Conservation (phyloP, 805 yeast species). For the Schwanniomyces yamadae region DNA sequence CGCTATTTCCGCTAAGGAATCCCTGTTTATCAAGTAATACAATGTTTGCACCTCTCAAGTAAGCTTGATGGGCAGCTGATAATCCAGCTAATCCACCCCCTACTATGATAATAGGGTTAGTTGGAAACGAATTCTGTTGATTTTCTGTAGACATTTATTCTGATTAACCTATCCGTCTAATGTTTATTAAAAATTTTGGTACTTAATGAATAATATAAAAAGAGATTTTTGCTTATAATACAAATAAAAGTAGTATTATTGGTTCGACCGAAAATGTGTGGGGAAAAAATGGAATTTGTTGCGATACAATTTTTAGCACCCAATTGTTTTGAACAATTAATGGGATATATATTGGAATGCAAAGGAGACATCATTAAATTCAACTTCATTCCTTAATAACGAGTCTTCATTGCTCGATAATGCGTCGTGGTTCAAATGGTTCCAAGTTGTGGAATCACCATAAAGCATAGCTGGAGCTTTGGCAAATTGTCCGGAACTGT, state of each 20-base stretch:
- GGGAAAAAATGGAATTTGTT: constrained; percentile 2
- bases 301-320: too few relatives aligned
- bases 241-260: too few relatives aligned
- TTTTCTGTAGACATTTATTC: too few relatives aligned
- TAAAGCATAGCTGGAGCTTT: constrained; percentile 86
- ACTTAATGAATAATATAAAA: too few relatives aligned
- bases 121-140: too few relatives aligned
- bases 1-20: constrained; percentile 62
- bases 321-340: constrained; percentile 20
- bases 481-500: constrained; percentile 47
- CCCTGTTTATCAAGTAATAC: constrained; percentile 58
- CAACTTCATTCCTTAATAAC: constrained; percentile 70
- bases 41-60: constrained; percentile 53
- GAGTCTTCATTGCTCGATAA: constrained; percentile 71
- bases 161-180: too few relatives aligned
- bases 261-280: constrained; percentile 2
- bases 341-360: constrained; percentile 95
- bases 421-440: constrained; percentile 70
- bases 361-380: constrained; percentile 69
- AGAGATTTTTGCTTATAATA: too few relatives aligned
- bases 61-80: constrained; percentile 58
- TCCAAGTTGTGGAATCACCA: constrained; percentile 98
- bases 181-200: too few relatives aligned
- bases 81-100: constrained; percentile 70
- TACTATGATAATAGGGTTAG: constrained; percentile 49